Evolutionary conservation across 2,329 filamentous ascomycete species (phyloP).

Genomic region (Cryphonectria japonica): DNA sequence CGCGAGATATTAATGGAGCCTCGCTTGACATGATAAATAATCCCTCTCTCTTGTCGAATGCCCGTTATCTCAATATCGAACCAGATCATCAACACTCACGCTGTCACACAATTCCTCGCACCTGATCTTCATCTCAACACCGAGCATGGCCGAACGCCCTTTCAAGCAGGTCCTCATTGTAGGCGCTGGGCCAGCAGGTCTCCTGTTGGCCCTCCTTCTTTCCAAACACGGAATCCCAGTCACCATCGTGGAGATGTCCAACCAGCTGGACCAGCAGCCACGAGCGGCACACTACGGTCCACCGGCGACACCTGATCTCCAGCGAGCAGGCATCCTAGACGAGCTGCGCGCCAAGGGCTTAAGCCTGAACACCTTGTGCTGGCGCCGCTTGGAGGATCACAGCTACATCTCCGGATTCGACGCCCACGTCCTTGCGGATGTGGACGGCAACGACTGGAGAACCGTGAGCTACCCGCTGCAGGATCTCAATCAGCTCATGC

Average conservation of each 20-base stretch:
- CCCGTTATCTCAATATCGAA: neutral
- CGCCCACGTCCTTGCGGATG: slow-evolving; percentile 38
- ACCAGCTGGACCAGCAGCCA: slow-evolving; percentile 60
- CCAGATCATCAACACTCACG: neutral
- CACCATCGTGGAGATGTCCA: slow-evolving; percentile 58
- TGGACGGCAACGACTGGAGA: slow-evolving; percentile 45
- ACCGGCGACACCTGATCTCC: slow-evolving; percentile 60
- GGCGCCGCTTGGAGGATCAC: slow-evolving; percentile 44
- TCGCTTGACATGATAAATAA: neutral
- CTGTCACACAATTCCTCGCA: neutral
- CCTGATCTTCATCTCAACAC: neutral
- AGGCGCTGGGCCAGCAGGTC: slow-evolving; percentile 54
- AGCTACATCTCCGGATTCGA: slow-evolving; percentile 44
- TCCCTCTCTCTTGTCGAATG: neutral
- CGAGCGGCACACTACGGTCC: slow-evolving; percentile 66
- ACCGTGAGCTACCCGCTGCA: slow-evolving; percentile 48
- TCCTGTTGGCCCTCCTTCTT: slow-evolving; percentile 56
- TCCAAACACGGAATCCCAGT: slow-evolving; percentile 56
- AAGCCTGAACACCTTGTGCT: slow-evolving; percentile 44
- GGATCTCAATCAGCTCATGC: slow-evolving; percentile 48
- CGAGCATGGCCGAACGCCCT: slow-evolving; percentile 22
- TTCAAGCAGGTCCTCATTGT: slow-evolving; percentile 44
- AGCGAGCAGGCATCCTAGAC: slow-evolving; percentile 61
- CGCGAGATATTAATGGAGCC: neutral
- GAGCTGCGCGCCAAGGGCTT: slow-evolving; percentile 44